These are phyloP conservation scores for Leccinum aurantiacum DNA, from an alignment of 768 basidiomycete genomes.

Conservation along the genomic window DNA sequence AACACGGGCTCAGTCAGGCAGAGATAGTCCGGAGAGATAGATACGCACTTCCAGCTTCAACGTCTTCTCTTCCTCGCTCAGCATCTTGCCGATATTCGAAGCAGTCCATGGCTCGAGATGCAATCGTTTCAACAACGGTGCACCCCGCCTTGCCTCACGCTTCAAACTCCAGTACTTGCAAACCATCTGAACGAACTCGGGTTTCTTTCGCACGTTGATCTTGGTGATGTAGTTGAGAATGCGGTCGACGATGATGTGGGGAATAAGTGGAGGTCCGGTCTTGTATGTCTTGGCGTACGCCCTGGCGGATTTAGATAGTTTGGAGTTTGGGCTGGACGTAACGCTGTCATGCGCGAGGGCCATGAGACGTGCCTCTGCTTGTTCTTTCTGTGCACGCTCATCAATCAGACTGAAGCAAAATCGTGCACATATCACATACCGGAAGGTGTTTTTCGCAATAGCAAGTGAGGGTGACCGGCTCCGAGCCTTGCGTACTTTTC, in stretches of 20 bases:
- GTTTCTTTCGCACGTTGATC: slow-evolving; percentile 70
- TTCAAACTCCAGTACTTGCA: slow-evolving; percentile 98
- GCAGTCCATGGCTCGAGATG: slow-evolving; percentile 99
- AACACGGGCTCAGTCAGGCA: slow-evolving; percentile 6
- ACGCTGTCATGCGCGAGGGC: slow-evolving; percentile 47
- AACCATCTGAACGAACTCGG: slow-evolving; percentile 71
- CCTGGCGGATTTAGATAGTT: slow-evolving; percentile 74
- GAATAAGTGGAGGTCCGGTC: slow-evolving; percentile 90
- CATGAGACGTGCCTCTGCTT: slow-evolving; percentile 60
- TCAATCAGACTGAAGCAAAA: not conserved
- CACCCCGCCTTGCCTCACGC: slow-evolving; percentile 88
- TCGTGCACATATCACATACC: slow-evolving; percentile 43
- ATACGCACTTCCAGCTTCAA: slow-evolving; percentile 75
- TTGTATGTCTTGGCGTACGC: slow-evolving; percentile 92
- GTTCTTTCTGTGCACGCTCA: slow-evolving; percentile 53
- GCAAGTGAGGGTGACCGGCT: slow-evolving; percentile 69
- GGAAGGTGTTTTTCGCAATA: slow-evolving; percentile 92
- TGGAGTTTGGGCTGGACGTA: slow-evolving; percentile 40
- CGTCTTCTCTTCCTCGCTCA: slow-evolving; percentile 80
- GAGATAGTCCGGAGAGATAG: not conserved
- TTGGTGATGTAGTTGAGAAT: slow-evolving; percentile 73
- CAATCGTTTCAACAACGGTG: slow-evolving; percentile 87
- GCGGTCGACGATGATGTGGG: slow-evolving; percentile 76
- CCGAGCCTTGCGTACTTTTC: slow-evolving; percentile 77
- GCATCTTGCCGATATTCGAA: slow-evolving; percentile 54